phyloP scores from a whole-genome alignment of 495 filamentous ascomycete species.

The Penicillium robsamsonii region DNA sequence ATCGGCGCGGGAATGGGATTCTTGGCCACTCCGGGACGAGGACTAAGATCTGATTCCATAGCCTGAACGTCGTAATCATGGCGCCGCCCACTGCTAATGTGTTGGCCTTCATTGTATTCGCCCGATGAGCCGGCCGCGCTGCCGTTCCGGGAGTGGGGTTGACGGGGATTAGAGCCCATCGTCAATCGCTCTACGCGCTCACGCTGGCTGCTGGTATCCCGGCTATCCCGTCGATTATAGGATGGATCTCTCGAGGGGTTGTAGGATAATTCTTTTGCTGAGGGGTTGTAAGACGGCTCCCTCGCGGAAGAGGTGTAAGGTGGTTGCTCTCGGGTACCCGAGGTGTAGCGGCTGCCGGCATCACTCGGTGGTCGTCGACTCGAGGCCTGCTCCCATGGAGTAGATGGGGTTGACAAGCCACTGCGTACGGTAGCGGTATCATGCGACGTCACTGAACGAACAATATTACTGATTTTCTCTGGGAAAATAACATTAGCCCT shows the following conservation, averaged over 20 bases:
- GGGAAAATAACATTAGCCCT: constrained; percentile 16
- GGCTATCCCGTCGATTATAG: constrained; percentile 48
- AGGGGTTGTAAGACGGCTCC: constrained; percentile 6
- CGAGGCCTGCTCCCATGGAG: constrained; percentile 57
- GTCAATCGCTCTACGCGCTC: constrained; percentile 62
- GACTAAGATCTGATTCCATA: constrained; percentile 84
- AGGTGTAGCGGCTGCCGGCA: constrained; percentile 44
- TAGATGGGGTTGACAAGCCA: constrained; percentile 49
- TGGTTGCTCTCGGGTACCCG: constrained; percentile 1
- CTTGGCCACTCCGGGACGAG: constrained; percentile 63
- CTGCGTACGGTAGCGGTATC: constrained; percentile 55
- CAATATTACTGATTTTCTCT: constrained; percentile 96
- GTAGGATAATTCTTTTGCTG: constrained; percentile 7
- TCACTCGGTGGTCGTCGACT: constrained; percentile 48
- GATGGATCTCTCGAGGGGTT: constrained; percentile 6
- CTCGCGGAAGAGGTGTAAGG: not conserved
- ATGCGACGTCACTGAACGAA: constrained; percentile 74
- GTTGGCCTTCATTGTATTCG: constrained; percentile 68
- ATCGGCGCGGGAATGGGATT: constrained; percentile 91
- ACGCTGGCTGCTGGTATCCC: constrained; percentile 51
- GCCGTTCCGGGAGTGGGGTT: constrained; percentile 64
- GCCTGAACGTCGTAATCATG: constrained; percentile 97
- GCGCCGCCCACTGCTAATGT: constrained; percentile 52
- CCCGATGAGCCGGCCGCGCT: constrained; percentile 72
- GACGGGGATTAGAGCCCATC: constrained; percentile 39